Conservation (phyloP, 768 basidiomycete genomes). For the Boletales sp. region DNA sequence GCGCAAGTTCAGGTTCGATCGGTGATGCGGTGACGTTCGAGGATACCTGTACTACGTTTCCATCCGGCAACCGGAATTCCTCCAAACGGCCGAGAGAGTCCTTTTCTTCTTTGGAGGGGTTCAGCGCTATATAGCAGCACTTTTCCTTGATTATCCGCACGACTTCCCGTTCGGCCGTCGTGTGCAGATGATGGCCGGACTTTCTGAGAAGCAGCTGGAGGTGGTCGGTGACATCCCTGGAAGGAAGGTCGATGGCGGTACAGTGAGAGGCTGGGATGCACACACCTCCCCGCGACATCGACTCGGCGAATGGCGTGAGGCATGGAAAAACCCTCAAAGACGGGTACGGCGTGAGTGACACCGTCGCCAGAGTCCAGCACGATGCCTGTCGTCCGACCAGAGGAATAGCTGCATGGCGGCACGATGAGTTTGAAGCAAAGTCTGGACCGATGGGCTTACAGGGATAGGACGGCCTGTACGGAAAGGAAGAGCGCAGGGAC, state of each 20-base stretch:
- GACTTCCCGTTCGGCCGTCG: conserved; percentile 95
- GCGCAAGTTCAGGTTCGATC: conserved; percentile 9
- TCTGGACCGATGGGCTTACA: conserved; percentile 56
- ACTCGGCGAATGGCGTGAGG: conserved; percentile 96
- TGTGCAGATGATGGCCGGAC: conserved; percentile 91
- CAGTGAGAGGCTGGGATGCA: not conserved
- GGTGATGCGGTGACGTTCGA: conserved; percentile 3
- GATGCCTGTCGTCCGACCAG: conserved; percentile 97
- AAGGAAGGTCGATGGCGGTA: conserved; percentile 1
- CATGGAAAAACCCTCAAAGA: conserved; percentile 99
- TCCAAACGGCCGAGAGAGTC: conserved; percentile 74
- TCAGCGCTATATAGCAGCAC: conserved; percentile 91
- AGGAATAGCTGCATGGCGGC: conserved; percentile 74
- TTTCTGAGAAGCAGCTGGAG: conserved; percentile 92
- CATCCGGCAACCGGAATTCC: conserved; percentile 92
- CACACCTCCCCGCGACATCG: conserved; percentile 91
- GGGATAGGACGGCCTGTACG: conserved; percentile 92
- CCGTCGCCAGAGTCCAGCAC: conserved; percentile 99
- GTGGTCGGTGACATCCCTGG: conserved; percentile 94
- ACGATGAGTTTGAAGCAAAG: conserved; percentile 6
- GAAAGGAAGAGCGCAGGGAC: conserved; percentile 96
- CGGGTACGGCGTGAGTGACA: conserved; percentile 97
- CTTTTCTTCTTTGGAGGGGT: conserved; percentile 95
- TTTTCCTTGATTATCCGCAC: conserved; percentile 98
- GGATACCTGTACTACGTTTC: conserved; percentile 83